Base-by-base conservation (phyloP, 305 asterid genomes). In the Fraxinus velutina region DNA sequence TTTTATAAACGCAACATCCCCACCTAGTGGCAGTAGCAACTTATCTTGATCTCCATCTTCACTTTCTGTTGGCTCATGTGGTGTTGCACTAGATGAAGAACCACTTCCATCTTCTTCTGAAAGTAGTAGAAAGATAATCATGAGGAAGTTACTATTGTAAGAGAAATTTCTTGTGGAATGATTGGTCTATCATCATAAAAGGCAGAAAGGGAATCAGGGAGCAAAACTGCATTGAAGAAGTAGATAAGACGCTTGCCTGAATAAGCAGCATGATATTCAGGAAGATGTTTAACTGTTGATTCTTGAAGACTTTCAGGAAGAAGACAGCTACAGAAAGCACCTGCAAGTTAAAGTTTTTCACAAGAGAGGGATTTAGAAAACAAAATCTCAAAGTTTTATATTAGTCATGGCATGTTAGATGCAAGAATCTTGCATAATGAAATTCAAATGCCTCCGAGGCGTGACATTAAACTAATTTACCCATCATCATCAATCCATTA, bases 241-340 rank as follows among this genome's bases (percentile, higher is more conserved):
- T 0, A 66, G 50, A 42, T 5, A 78, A 83, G 6, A 55, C 12
- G 76, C 81, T 39, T 79, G 88, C 90, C 92, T 78, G 86, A 77
- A 81, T 83, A 87, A 34, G 78, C 71, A 27, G n/a, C 19, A 60
- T 87, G 87, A 71, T 84, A 87, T 86, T 89, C 92, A n/a, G 90
- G 90, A 60, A 87, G 87, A 85, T 89, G 89, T 80, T 87, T 89
- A 72, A 89, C 90, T 21, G 88, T 84, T 19, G 92, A 87, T 17
- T 77, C 90, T 89, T 89, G 92, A 76, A 87, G 90, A 80, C 87
- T 87, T 84, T 89, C 92, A 78, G 92, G 92, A 52, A 89, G 88
- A 84, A 89, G 87, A 87, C 92, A 89, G 79, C 87, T 89, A 83
- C 92, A 89, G 77, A 87, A 84, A 86, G 92, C 86, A 84, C 92